These are phyloP conservation scores for Ambrosiella beaveri DNA, from an alignment of 2,329 filamentous ascomycete genomes.

Conservation along the genomic window DNA sequence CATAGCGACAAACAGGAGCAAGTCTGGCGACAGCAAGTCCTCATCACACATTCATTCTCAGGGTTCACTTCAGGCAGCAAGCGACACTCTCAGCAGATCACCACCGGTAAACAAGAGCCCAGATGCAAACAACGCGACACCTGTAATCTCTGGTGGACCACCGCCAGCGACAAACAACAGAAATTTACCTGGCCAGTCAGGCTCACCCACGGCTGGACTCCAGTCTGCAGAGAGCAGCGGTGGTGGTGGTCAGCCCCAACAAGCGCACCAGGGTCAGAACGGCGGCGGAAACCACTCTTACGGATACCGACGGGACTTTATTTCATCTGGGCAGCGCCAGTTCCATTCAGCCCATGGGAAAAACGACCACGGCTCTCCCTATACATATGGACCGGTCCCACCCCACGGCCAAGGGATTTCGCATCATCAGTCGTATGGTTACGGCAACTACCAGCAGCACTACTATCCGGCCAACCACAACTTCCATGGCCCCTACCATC, in stretches of 20 bases:
- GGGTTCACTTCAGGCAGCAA: background rate
- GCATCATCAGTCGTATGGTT: background rate
- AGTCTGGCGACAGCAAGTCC: background rate
- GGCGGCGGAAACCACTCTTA: background rate
- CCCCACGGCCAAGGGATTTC: background rate
- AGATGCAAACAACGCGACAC: background rate
- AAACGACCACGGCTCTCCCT: background rate
- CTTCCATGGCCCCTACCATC: background rate
- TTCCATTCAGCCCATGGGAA: background rate
- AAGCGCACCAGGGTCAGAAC: background rate
- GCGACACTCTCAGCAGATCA: background rate
- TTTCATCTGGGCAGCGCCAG: background rate
- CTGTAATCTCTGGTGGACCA: background rate
- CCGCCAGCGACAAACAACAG: background rate
- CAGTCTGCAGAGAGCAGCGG: too few relatives aligned
- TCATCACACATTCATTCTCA: background rate
- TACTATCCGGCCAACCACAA: background rate
- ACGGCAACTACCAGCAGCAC: background rate
- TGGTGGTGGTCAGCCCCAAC: too few relatives aligned
- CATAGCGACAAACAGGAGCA: background rate
- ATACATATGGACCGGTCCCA: background rate
- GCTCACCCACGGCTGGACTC: background rate
- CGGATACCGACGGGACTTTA: constrained; percentile 1
- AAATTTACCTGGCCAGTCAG: background rate
- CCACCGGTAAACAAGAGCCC: background rate